Base-by-base conservation (phyloP, 345 rosid species). In the Ceriops zippeliana region DNA sequence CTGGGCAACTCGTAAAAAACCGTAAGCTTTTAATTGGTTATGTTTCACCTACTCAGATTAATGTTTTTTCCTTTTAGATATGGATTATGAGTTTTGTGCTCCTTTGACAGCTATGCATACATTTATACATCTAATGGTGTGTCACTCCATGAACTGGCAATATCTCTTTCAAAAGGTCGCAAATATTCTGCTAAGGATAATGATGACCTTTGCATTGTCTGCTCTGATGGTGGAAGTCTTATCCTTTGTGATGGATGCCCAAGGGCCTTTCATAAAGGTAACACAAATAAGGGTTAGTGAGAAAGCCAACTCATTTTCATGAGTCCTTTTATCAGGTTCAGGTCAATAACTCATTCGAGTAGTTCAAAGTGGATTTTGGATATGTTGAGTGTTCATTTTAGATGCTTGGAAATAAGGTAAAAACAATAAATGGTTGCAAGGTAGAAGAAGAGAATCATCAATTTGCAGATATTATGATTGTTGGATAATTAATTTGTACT, bases 241-340 rank as follows among this genome's bases (percentile, higher is more conserved):
- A 47, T 95, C 83, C 86, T 83, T 66, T 95, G 98, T 76, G 96
- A 90, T 88, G 97, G 97, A 78, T 95, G 97, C 85, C 97, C 99
- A 61, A 86, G 99, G 90, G 96, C 99, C 71, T 95, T 95, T 80
- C 99, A 95, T 71, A 87, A 82, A 90, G 95, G 97, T 90, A 86
- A 79, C 11, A 2, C 19, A n/a, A 42, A 5, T 70, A 62, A 21
- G 6, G n/a, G 53, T 42, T 62, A 62, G 7, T 35, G 21, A 32
- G 21, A 32, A 62, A 38, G 34, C 51, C 24, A 62, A 38, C 37
- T 38, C 65, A 9, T 5, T 46, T 3, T 42, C 49, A 15, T 13
- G 49, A 42, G 17, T 42, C 5, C 16, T 42, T 38, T 42, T 42
- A 15, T 42, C 17, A 13, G 16, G 49, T 42, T 42, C 49, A 42